Percentiles rank a stretch among this genome's conserved stretches.
Conservation (phyloP, 331 rosid species). For the Acacia concinna region DNA sequence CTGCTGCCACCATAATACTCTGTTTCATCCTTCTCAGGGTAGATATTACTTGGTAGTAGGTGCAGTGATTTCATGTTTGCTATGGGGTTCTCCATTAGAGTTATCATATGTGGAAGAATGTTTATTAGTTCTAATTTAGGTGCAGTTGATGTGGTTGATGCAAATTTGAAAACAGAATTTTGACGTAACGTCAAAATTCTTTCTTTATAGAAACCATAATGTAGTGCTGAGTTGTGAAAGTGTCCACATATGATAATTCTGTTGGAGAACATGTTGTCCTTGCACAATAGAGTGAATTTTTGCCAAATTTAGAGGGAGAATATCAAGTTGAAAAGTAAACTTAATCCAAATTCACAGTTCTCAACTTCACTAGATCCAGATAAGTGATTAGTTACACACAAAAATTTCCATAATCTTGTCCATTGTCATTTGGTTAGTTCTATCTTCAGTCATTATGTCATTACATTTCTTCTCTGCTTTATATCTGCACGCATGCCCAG, state of each 20-base stretch:
- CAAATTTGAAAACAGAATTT: not conserved
- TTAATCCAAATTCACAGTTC: not conserved
- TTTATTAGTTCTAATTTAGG: not conserved
- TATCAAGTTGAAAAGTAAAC: not conserved
- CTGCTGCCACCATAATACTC: constrained; percentile 23
- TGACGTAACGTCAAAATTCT: not conserved
- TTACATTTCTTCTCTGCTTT: not conserved
- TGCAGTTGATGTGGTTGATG: not conserved
- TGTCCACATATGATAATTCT: not conserved
- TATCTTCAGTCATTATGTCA: not conserved
- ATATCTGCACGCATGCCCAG: not conserved
- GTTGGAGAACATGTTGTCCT: not conserved
- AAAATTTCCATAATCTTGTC: constrained; percentile 1
- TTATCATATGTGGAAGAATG: not conserved
- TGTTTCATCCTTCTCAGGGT: constrained; percentile 1
- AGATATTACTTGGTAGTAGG: not conserved
- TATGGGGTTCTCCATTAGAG: not conserved
- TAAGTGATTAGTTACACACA: constrained; percentile 14
- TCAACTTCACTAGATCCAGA: not conserved
- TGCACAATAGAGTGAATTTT: not conserved
- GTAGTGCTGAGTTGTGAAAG: not conserved
- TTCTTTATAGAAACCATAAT: not conserved
- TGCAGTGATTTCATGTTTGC: not conserved
- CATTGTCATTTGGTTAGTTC: not conserved
- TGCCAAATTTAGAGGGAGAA: not conserved